Evolutionary conservation across 1,284 basidiomycete species (phyloP), one percentile per base, ranked within the genome.

Genomic region (Kalmanozyma brasiliensis): DNA sequence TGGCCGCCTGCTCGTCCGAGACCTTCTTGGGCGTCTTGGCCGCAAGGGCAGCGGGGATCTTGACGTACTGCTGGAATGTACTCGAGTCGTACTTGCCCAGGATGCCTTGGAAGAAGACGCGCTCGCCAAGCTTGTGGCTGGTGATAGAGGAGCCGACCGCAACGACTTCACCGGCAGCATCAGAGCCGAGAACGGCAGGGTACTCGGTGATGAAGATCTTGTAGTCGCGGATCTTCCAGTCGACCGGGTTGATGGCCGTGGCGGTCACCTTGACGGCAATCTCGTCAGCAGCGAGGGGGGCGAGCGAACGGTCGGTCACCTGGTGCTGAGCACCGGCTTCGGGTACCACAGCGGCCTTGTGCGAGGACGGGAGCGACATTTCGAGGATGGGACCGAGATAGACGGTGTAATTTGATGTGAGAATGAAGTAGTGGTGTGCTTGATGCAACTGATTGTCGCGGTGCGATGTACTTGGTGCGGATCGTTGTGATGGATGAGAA

Each of bases 91-190:
- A 49, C 13, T 63, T 46, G 16, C 65, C 65, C 1, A 77, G 40
- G 43, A 66, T 73, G n/a, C 76, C 76, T 48, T 78, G 74, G 63
- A 74, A 78, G 49, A 73, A 78, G 37, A 76, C 74, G 1, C 74
- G 67, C 17, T 74, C 74, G 22, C 76, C 76, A 10, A 58, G 52
- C 2, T 55, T 41, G 47, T 65, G 45, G 20, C 52, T 38, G 26
- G 45, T 70, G 32, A 74, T 64, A 4, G 40, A 46, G 1, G 40
- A 47, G 33, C 68, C 69, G 20, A 65, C 47, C 1, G 63, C 30
- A 26, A 58, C 63, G 13, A 77, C 56, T 30, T 62, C 52, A 16
- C 76, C 76, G 11, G 76, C 53, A 0, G 74, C 76, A 30, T 78
- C 76, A 3, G 61, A 63, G 22, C 76, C 76, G 26, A 72, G 51